Evolutionary conservation across 495 filamentous ascomycete genomes (phyloP).

Genomic region (Penicillium canescens): DNA sequence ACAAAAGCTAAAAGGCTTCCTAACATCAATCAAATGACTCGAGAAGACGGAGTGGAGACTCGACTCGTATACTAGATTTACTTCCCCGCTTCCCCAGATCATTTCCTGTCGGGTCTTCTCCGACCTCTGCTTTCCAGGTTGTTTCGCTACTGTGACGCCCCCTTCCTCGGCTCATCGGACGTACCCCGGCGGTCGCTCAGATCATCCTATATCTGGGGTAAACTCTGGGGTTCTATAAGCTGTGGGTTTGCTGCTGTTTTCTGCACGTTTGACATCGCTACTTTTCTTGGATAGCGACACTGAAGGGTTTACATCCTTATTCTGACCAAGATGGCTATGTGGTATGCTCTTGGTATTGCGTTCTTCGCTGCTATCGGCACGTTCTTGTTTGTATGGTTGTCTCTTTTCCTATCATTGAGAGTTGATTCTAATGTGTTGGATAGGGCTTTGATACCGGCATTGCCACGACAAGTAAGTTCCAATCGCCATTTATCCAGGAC

Average conservation of each 20-base stretch:
- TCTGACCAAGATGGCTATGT: slow-evolving; percentile 33
- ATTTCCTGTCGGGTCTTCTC: slow-evolving; percentile 31
- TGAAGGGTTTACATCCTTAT: background rate
- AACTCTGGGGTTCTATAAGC: too few species aligned
- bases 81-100: slow-evolving; percentile 12
- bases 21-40: background rate
- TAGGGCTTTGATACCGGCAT: slow-evolving; percentile 61
- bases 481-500: background rate
- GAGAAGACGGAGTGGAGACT: background rate
- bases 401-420: background rate
- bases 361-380: slow-evolving; percentile 58
- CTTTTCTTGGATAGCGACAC: slow-evolving; percentile 1
- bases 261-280: background rate
- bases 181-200: slow-evolving; percentile 5
- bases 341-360: slow-evolving; percentile 51
- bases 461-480: slow-evolving; percentile 57
- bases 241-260: background rate
- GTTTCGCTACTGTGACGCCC: slow-evolving; percentile 6
- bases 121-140: slow-evolving; percentile 15
- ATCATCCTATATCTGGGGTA: background rate
- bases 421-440: background rate
- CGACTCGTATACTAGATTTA: background rate
- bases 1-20: background rate
- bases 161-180: slow-evolving; percentile 25
- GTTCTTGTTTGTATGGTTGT: slow-evolving; percentile 52